Conservation (phyloP, 148 eudicot species). For the Dysphania ambrosioides region DNA sequence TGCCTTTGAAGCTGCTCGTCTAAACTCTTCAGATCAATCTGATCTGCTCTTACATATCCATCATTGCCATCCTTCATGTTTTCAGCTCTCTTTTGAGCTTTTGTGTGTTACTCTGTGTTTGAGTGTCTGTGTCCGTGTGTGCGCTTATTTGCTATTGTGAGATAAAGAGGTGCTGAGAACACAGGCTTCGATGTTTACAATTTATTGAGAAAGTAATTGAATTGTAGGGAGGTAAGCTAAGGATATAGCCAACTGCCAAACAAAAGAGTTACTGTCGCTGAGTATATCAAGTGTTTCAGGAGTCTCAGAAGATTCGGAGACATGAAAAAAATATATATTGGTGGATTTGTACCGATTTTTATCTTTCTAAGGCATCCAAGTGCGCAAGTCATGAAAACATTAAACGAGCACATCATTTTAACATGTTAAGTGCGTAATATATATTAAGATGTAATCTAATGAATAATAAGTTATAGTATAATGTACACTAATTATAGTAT, state of each 20-base stretch:
- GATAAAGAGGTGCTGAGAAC: background rate
- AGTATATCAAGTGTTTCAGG: too few species aligned
- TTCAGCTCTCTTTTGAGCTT: background rate
- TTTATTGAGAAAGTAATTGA: constrained; percentile 7
- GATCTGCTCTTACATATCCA: constrained; percentile 83
- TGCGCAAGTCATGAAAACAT: too few species aligned
- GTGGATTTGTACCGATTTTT: too few species aligned
- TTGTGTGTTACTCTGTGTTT: background rate
- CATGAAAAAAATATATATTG: too few species aligned
- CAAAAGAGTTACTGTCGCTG: too few species aligned
- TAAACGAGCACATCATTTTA: too few species aligned
- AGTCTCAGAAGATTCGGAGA: too few species aligned
- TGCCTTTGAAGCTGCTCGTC: constrained; percentile 86
- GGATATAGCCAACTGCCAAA: constrained; percentile 9
- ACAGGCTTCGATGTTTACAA: constrained; percentile 20
- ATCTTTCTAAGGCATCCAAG: too few species aligned
- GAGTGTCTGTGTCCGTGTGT: background rate
- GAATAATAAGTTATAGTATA: too few species aligned
- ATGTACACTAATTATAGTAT: too few species aligned
- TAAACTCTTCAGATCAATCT: constrained; percentile 86
- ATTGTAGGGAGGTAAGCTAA: background rate
- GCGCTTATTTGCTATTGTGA: background rate
- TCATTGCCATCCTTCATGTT: constrained; percentile 46
- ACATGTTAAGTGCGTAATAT: too few species aligned
- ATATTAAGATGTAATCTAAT: too few species aligned